These are phyloP conservation scores for Vigna angularis DNA, from an alignment of 306 rosid species.

Conservation along the genomic window DNA sequence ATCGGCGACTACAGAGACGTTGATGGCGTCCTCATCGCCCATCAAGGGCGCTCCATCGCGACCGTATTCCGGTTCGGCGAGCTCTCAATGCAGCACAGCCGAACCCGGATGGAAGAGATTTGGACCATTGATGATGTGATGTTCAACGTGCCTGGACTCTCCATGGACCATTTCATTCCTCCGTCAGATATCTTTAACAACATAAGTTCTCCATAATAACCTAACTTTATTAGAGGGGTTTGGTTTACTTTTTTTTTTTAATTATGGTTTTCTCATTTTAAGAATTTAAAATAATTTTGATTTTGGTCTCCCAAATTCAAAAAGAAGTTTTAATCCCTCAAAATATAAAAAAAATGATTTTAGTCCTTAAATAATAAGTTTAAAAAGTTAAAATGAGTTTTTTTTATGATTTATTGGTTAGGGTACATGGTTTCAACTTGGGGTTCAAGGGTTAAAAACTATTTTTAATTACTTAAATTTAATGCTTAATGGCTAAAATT, in stretches of 20 bases:
- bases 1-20: constrained; percentile 83
- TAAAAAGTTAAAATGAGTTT: too few species aligned
- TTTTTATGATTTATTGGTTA: too few species aligned
- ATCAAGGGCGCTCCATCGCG: constrained; percentile 89
- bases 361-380: too few species aligned
- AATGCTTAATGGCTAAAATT: too few species aligned
- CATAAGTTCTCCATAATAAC: constrained; percentile 59
- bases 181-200: constrained; percentile 79
- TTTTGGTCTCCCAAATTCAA: too few species aligned
- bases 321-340: not conserved
- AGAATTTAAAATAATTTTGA: too few species aligned
- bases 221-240: constrained; percentile 22
- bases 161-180: constrained; percentile 87
- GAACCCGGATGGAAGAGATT: constrained; percentile 89
- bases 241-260: not conserved
- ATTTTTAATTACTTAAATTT: too few species aligned
- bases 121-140: constrained; percentile 96
- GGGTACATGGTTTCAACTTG: too few species aligned
- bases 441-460: too few species aligned
- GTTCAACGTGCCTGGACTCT: constrained; percentile 91
- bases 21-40: constrained; percentile 81
- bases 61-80: constrained; percentile 87
- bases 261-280: too few species aligned
- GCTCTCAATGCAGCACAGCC: constrained; percentile 75
- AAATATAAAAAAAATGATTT: too few species aligned